These are phyloP conservation scores for Moniliophthora roreri DNA, from an alignment of 1,284 basidiomycete species.

Conservation along the genomic window DNA sequence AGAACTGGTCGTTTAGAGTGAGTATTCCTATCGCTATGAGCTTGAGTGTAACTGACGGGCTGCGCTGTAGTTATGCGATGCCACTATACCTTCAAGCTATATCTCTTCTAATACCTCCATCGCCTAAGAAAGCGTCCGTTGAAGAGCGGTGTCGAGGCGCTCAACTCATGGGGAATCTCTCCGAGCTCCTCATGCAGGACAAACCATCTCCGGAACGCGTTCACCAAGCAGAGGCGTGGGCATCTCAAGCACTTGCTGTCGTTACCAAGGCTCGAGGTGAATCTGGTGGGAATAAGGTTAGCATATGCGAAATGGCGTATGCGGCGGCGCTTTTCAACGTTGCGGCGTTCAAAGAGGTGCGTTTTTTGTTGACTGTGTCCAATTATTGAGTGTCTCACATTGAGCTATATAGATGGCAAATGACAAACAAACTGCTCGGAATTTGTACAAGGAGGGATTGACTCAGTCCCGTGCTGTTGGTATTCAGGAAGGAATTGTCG, in stretches of 20 bases:
- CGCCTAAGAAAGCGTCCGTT: constrained; percentile 33
- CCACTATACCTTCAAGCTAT: constrained; percentile 67
- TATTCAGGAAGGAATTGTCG: constrained; percentile 49
- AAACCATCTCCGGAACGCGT: constrained; percentile 40
- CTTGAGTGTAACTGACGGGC: neutral
- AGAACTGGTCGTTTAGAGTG: constrained; percentile 60
- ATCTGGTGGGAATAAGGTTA: constrained; percentile 22
- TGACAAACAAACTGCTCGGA: constrained; percentile 43
- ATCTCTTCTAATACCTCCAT: constrained; percentile 60
- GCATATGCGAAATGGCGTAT: constrained; percentile 55
- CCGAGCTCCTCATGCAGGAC: constrained; percentile 56
- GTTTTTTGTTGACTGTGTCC: constrained; percentile 11
- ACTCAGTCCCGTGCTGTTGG: constrained; percentile 49
- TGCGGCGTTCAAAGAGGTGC: constrained; percentile 42
- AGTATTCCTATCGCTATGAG: constrained; percentile 24
- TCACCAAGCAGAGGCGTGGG: constrained; percentile 62
- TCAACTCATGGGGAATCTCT: constrained; percentile 71
- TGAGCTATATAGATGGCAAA: constrained; percentile 44
- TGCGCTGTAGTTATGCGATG: constrained; percentile 57
- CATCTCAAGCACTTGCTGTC: constrained; percentile 51
- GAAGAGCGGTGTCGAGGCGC: constrained; percentile 64
- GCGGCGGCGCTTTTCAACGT: constrained; percentile 65
- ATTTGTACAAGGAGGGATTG: constrained; percentile 44
- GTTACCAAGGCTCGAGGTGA: constrained; percentile 39
- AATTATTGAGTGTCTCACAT: neutral